Evolutionary conservation across 1,284 basidiomycete species (phyloP).

Genomic region (Apiotrichum akiyoshidainum): DNA sequence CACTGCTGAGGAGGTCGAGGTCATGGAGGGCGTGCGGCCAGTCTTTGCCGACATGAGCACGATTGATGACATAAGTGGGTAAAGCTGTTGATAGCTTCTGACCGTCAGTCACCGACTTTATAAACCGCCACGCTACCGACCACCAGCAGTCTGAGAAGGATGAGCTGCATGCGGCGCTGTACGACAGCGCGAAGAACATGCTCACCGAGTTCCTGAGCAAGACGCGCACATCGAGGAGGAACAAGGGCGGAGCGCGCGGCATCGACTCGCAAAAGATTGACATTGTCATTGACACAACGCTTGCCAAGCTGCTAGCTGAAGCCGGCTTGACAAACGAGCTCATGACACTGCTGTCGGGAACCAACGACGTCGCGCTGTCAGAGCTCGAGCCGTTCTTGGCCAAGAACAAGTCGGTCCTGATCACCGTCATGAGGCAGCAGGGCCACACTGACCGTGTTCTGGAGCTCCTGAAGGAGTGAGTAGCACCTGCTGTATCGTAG

Average conservation of each 20-base stretch:
- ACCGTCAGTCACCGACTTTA: conserved; percentile 10
- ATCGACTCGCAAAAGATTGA: conserved; percentile 48
- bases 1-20: conserved; percentile 45
- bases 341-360: conserved; percentile 60
- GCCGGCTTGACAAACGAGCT: conserved; percentile 64
- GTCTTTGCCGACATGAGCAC: conserved; percentile 35
- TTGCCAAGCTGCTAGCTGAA: conserved; percentile 69
- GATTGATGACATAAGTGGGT: conserved; percentile 51
- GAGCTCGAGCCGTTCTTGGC: conserved; percentile 66
- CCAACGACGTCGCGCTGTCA: conserved; percentile 59
- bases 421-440: conserved; percentile 61
- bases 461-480: conserved; percentile 68
- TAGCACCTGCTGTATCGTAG: conserved; percentile 7
- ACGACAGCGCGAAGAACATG: conserved; percentile 45
- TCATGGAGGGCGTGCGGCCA: conserved; percentile 45
- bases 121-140: conserved; percentile 7
- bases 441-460: conserved; percentile 63
- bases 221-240: conserved; percentile 46
- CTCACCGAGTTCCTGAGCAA: conserved; percentile 49
- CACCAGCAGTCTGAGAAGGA: conserved; percentile 8
- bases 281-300: conserved; percentile 70
- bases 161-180: conserved; percentile 35
- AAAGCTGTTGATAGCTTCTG: background rate
- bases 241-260: conserved; percentile 39
- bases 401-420: conserved; percentile 63